Base-by-base conservation (phyloP, 495 filamentous ascomycete genomes). In the Penicillium longicatenatum region DNA sequence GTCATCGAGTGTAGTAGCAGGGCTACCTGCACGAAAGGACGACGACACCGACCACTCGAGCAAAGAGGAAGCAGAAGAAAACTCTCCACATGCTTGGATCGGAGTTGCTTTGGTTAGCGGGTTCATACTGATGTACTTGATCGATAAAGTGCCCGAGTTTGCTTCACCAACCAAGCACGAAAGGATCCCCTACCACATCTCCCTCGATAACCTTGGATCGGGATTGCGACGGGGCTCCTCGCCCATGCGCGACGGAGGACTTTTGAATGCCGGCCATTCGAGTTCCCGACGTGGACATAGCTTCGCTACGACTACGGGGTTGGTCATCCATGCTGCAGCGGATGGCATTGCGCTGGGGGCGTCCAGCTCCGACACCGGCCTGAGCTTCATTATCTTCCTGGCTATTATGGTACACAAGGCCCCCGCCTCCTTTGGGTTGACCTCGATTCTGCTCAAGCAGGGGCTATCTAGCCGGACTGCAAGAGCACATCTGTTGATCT, bases 391-490 rank as follows among this genome's bases (percentile, higher is more conserved):
- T 61, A 90, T 98, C 44, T 98, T 98, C 65, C 66, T 97, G 20
- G 94, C 94, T 6, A 95, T 98, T 56, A 93, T 98, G 89, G 82
- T 98, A 2, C 94, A 98, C 66, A 98, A 98, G 72, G 93, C 92
- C 1, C 94, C 94, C 0, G 95, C 94, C 1, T 94, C 94, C 0
- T 98, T 98, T 71, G 95, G 94, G 3, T 76, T 98, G 19, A 97
- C 93, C 1, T 90, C 91, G 11, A 84, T 97, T 6, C 73, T 98
- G 43, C 73, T 98, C 29, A 92, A 93, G 70, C 91, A 96, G 62
- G 92, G 92, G 0, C 75, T 97, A 8, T 88, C 87, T 9, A 98
- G 93, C 73, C 86, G 93, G 41, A 86, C 87, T 16, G 91, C 93
- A 4, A 80, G 94, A 50, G 85, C 87, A 2, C 95, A 97, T 71